Evolutionary conservation across 106 monocot genomes (phyloP).

Genomic region (Acanthochlamys bracteata): DNA sequence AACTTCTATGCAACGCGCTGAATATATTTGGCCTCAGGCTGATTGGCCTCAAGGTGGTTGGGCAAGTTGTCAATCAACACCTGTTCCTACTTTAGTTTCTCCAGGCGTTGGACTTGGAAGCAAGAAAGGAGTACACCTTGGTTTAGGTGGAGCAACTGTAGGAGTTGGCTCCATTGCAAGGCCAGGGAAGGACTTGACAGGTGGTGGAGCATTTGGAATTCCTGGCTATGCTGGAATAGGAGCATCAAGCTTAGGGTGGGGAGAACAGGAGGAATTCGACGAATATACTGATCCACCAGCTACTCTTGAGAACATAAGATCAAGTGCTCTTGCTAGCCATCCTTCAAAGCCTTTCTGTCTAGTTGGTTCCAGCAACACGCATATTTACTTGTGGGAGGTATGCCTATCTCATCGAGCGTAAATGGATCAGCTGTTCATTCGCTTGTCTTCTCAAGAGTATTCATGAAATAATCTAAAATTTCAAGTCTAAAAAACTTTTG

Average conservation of each 20-base stretch:
- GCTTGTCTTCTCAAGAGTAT: too few species aligned
- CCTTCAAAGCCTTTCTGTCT: conserved; percentile 77
- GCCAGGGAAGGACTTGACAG: conserved; percentile 71
- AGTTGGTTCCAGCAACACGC: conserved; percentile 81
- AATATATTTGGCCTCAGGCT: conserved; percentile 71
- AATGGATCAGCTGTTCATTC: too few species aligned
- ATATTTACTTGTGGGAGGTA: conserved; percentile 98
- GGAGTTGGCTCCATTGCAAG: conserved; percentile 44
- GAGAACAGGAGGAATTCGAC: conserved; percentile 63
- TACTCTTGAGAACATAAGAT: conserved; percentile 58
- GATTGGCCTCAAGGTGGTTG: conserved; percentile 84
- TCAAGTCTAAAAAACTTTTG: too few species aligned
- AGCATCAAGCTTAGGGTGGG: conserved; percentile 78
- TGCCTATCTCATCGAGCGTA: too few species aligned
- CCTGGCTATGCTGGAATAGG: conserved; percentile 97
- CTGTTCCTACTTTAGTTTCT: conserved; percentile 56
- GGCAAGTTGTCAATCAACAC: conserved; percentile 63
- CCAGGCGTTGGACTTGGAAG: conserved; percentile 47
- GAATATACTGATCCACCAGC: conserved; percentile 48
- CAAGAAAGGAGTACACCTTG: conserved; percentile 58
- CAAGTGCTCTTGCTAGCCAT: conserved; percentile 61
- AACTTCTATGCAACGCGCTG: conserved; percentile 16
- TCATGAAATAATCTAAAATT: too few species aligned
- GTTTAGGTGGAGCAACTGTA: conserved; percentile 54
- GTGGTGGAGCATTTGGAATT: conserved; percentile 87